Percentiles rank a stretch among this genome's conserved stretches.
Evolutionary conservation across 2,329 filamentous ascomycete species (phyloP).

Genomic region (Nemania diffusa): DNA sequence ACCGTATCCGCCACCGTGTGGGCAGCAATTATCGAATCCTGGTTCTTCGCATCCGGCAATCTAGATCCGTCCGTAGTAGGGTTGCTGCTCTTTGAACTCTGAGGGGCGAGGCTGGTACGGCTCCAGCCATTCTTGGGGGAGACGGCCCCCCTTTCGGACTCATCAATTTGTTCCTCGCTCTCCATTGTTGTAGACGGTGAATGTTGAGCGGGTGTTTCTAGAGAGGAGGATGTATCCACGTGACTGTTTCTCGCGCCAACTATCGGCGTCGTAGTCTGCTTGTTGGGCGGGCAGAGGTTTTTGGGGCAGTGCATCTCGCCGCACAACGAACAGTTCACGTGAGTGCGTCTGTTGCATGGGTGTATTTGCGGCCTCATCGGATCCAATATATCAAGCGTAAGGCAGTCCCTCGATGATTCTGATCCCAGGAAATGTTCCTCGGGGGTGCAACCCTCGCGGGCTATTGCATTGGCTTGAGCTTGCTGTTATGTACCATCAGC

Average conservation of each 20-base stretch:
- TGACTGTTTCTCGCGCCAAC: not conserved
- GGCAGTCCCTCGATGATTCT: not conserved
- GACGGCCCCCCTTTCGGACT: not conserved
- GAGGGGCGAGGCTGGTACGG: not conserved
- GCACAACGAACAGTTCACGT: not conserved
- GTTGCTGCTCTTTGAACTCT: conserved; percentile 16
- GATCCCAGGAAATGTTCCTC: not conserved
- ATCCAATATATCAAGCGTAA: not conserved
- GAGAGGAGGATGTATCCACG: not conserved
- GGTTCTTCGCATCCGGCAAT: not conserved
- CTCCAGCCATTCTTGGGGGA: not conserved
- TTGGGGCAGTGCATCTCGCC: not conserved
- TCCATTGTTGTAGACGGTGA: not conserved
- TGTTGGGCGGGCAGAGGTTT: not conserved
- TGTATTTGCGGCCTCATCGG: conserved; percentile 2
- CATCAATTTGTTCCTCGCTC: conserved; percentile 6
- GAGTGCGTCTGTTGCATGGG: not conserved
- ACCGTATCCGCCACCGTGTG: not conserved
- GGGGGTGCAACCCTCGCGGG: not conserved
- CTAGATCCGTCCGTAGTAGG: not conserved
- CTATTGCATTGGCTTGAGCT: not conserved
- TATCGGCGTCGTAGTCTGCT: not conserved
- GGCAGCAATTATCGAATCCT: not conserved
- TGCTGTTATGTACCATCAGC: conserved; percentile 16
- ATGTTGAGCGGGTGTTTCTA: not conserved